phyloP scores from a whole-genome alignment of 768 basidiomycete genomes.

The Russula vinacea region DNA sequence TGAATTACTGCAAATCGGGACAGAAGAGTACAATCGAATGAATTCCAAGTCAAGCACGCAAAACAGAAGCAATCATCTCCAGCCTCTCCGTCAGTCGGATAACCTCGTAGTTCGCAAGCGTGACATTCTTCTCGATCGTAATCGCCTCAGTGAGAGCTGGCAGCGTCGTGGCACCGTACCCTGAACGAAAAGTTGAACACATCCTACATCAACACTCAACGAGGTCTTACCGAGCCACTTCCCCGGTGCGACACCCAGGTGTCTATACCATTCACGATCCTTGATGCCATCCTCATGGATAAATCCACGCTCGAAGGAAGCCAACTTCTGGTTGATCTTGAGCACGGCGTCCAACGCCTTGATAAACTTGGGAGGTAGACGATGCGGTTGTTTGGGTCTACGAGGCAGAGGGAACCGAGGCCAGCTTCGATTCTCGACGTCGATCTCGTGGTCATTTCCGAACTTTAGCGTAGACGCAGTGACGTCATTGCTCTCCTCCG shows the following conservation, averaged over 20 bases:
- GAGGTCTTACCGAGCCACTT: conserved; percentile 68
- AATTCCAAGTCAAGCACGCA: conserved; percentile 23
- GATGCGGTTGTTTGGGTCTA: conserved; percentile 24
- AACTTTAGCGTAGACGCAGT: background rate
- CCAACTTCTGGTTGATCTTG: conserved; percentile 62
- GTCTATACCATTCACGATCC: conserved; percentile 81
- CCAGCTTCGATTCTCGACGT: conserved; percentile 3
- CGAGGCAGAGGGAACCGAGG: conserved; percentile 8
- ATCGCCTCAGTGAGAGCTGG: conserved; percentile 79
- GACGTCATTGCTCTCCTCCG: background rate
- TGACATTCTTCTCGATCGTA: conserved; percentile 60
- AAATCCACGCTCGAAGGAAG: conserved; percentile 74
- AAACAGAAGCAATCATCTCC: conserved; percentile 40
- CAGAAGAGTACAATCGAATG: conserved; percentile 1
- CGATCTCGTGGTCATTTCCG: background rate
- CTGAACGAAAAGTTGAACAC: conserved; percentile 37
- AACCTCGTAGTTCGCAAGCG: conserved; percentile 59
- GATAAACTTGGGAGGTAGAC: conserved; percentile 43
- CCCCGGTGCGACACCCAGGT: conserved; percentile 84
- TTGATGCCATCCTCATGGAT: conserved; percentile 74
- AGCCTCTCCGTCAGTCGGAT: conserved; percentile 53
- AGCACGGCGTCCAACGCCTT: conserved; percentile 58
- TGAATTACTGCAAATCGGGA: background rate
- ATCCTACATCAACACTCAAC: background rate
- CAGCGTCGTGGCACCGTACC: conserved; percentile 82